Conservation (phyloP, 1,139 yeast species). For the Meyerozyma athensensis region DNA sequence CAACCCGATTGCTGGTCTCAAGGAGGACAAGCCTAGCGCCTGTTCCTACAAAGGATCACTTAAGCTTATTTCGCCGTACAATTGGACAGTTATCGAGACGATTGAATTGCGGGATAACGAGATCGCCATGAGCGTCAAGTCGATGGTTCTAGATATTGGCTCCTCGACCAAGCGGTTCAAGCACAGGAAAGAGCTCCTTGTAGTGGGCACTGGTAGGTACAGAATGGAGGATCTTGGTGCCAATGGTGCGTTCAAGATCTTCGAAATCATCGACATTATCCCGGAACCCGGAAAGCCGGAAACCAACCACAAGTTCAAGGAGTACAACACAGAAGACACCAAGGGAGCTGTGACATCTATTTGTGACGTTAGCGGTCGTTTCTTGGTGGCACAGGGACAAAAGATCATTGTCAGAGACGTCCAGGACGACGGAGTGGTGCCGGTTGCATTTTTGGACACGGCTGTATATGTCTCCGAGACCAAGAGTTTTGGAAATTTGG, state of each 20-base stretch:
- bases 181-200: slow-evolving; percentile 62
- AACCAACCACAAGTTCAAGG: slow-evolving; percentile 72
- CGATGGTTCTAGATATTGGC: slow-evolving; percentile 54
- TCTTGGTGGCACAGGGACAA: slow-evolving; percentile 85
- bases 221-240: slow-evolving; percentile 83
- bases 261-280: slow-evolving; percentile 75
- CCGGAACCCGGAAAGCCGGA: slow-evolving; percentile 91
- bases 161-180: slow-evolving; percentile 46
- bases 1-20: slow-evolving; percentile 55
- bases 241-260: slow-evolving; percentile 72
- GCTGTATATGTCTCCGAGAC: slow-evolving; percentile 76
- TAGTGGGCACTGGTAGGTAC: slow-evolving; percentile 73
- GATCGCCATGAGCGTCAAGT: slow-evolving; percentile 53
- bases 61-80: slow-evolving; percentile 64
- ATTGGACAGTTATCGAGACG: slow-evolving; percentile 75
- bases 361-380: slow-evolving; percentile 79
- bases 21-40: slow-evolving; percentile 46
- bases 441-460: slow-evolving; percentile 90
- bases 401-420: slow-evolving; percentile 77
- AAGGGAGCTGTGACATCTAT: slow-evolving; percentile 83
- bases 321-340: slow-evolving; percentile 68
- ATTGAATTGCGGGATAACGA: slow-evolving; percentile 66
- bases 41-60: slow-evolving; percentile 54
- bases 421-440: slow-evolving; percentile 79
- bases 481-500: slow-evolving; percentile 76